Evolutionary conservation across 257 asterid genomes (phyloP).

Genomic region (Prunella vulgaris): DNA sequence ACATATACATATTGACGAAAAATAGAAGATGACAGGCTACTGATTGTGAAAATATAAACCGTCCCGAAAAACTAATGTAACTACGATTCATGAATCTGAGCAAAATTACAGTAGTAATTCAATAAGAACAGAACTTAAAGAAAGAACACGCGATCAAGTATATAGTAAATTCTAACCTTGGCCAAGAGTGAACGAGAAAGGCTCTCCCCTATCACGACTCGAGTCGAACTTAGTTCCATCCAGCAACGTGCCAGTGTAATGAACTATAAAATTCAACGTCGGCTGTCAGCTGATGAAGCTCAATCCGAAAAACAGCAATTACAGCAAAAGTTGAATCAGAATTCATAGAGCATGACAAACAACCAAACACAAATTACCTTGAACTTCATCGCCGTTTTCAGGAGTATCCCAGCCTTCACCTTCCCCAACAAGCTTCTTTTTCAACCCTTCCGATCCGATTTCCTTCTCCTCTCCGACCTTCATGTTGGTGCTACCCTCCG

Average conservation of each 20-base stretch:
- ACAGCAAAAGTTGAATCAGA: not conserved
- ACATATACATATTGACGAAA: too few relatives aligned
- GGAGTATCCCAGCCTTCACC: slow-evolving; percentile 76
- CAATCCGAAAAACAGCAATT: not conserved
- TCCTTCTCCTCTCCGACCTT: slow-evolving; percentile 78
- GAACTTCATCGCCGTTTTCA: slow-evolving; percentile 57
- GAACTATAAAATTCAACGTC: slow-evolving; percentile 38
- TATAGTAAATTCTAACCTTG: slow-evolving; percentile 40
- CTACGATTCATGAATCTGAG: not conserved
- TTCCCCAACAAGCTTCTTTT: slow-evolving; percentile 68
- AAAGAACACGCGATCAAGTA: not conserved
- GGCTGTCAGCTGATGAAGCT: not conserved
- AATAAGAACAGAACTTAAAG: not conserved
- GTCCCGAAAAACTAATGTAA: not conserved
- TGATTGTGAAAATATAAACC: not conserved
- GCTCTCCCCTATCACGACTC: slow-evolving; percentile 59
- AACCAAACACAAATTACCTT: slow-evolving; percentile 30
- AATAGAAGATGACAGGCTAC: not conserved
- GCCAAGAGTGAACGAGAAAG: slow-evolving; percentile 65
- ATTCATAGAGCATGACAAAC: not conserved
- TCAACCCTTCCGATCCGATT: slow-evolving; percentile 55
- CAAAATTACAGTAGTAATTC: not conserved
- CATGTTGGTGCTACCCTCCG: slow-evolving; percentile 42
- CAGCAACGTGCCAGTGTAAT: slow-evolving; percentile 62
- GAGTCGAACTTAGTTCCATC: slow-evolving; percentile 76